Evolutionary conservation across 2,329 filamentous ascomycete species (phyloP), one percentile per base, ranked within the genome.

Genomic region (Scedosporium boydii): DNA sequence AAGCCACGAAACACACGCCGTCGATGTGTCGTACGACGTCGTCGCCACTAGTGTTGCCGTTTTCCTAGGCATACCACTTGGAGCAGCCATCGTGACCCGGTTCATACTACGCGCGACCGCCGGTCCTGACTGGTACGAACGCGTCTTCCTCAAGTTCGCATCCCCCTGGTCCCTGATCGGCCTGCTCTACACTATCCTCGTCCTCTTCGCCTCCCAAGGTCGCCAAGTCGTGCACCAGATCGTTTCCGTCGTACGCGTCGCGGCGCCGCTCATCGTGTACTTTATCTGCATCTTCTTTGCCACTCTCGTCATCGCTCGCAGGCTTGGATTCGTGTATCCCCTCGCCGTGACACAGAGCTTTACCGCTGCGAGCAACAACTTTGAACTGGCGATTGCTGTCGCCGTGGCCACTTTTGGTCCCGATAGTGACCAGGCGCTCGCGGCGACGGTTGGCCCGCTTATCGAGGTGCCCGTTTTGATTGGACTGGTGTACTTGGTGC

Each of bases 301-400:
- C 2, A 95, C 90, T 0, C 76, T 95, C 1, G 77, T 77, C 53
- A 75, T 87, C 2, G 82, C 85, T 3, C 78, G 81, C 58, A 81
- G 79, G 16, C 75, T 88, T n/a, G 88, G 90, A 0, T 92, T 92
- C 63, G 85, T 84, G 0, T 96, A 96, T 70, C 80, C 81, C 44
- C 72, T 92, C 1, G 82, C 83, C 1, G 81, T 82, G 12, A 93
- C 91, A 1, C 91, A 96, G 74, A 92, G 89, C 70, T 95, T 96
- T 69, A 96, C 90, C 0, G 93, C 91, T 0, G 89, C 90, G 0
- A 96, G 91, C 72, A 96, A 96, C 71, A 96, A 96, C 71, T 96
- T 96, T 69, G 92, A 96, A 76, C 77, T 96, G 26, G 91, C 92
- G 0, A 96, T 96, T 74, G 91, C 91, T 0, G 91, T 96, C 0